Base-by-base conservation (phyloP, 768 basidiomycete species). In the Gyrodon lividus region DNA sequence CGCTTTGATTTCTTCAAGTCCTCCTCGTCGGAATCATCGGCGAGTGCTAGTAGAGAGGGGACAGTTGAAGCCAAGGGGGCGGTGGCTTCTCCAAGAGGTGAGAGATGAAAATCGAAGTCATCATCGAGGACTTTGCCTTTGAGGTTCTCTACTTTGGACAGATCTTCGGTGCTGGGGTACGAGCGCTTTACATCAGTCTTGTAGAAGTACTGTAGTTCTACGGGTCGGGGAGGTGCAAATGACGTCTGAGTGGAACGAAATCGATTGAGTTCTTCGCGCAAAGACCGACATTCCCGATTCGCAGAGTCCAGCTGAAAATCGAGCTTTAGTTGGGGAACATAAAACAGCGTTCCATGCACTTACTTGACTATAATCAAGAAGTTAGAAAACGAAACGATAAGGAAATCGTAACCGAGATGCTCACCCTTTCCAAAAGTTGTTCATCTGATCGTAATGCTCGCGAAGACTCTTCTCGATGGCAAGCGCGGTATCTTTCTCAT, bases 401-500 rank as follows among this genome's bases (percentile, higher is more conserved):
- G 51, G 42, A 28, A 13, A 52, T 23, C 31, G 6, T 37, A 50
- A 59, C 26, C 26, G 31, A 30, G 50, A 47, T 46, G 60, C 74
- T 53, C 51, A 74, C 67, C 62, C 58, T 53, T 65, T 71, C 70
- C 72, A 72, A 50, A 68, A 76, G 23, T 62, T 67, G 28, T 77
- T 74, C 54, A 81, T 73, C 34, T 74, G 67, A 43, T 71, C 70
- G 46, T 76, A 77, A 58, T 80, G 80, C 26, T 80, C 77, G 54
- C 79, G 74, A 55, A 87, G 70, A 58, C 69, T 78, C 49, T 65
- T 75, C 71, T 84, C 81, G 31, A 79, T 72, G 9, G 70, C 73
- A 38, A 78, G 63, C 7, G 82, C 76, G 3, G 74, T 73, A 20
- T 83, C 77, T 56, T 72, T 76, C 62, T 84, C 84, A 42, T 76